Base-by-base conservation (phyloP, 805 yeast genomes). In the Yarrowia sp. region DNA sequence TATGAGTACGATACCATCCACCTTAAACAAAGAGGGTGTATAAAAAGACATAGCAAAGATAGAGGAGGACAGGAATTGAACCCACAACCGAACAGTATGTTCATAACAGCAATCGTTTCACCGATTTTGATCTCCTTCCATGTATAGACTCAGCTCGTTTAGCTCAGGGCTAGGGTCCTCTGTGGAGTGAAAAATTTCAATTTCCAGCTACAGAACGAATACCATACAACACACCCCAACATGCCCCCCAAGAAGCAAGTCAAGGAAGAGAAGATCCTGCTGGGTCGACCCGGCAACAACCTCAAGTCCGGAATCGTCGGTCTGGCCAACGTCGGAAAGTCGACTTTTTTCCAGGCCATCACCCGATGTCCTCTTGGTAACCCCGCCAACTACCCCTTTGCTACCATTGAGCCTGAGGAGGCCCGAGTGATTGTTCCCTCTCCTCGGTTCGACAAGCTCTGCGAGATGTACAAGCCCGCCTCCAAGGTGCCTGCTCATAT, bases 341-440 rank as follows among this genome's bases (percentile, higher is more conserved):
- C 97, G 14, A 94, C 98, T 9, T 92, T 94, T 79, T 94, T 94
- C 86, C 98, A 95, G 80, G 97, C 97, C 68, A 90, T 95, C 76
- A 94, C 98, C 68, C 87, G 88, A 80, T 91, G 93, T 73, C 92
- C 93, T 58, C 82, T 95, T 72, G 98, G 99, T 71, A 92, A 85
- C 82, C 98, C 99, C 68, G 99, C 98, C 69, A 94, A 94, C 79
- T 94, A 93, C 79, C 99, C 99, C 33, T 94, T 92, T 78, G 99
- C 99, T 50, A 94, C 99, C 68, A 92, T 92, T 77, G 97, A 94
- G 74, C 98, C 99, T 67, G 98, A 95, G 82, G 97, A 94, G 82
- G 97, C 98, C 56, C 87, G 96, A 78, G 97, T 94, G 67, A 86
- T 88, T 72, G 98, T 95, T 70, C 97, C 97, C 74, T 91, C 97